These are phyloP conservation scores for Xylaria palmicola DNA, from an alignment of 495 filamentous ascomycete species.

Conservation along the genomic window DNA sequence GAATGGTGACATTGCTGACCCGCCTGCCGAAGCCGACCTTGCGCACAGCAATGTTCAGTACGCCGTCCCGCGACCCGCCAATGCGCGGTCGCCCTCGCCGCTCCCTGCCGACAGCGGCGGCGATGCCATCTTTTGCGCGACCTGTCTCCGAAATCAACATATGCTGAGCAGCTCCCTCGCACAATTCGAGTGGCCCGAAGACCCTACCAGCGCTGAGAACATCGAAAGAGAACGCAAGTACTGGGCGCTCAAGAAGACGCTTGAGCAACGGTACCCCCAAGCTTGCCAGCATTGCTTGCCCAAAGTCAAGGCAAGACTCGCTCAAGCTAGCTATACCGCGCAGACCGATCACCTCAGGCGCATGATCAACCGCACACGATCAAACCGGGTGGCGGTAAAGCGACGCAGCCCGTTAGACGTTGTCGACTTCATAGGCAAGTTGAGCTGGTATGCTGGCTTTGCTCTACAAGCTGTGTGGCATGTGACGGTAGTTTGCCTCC, in stretches of 20 bases:
- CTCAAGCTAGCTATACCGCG: slow-evolving; percentile 69
- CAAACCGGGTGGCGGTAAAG: slow-evolving; percentile 40
- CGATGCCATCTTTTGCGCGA: slow-evolving; percentile 67
- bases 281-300: slow-evolving; percentile 76
- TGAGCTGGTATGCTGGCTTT: slow-evolving; percentile 55
- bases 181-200: slow-evolving; percentile 65
- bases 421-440: slow-evolving; percentile 44
- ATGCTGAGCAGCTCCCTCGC: slow-evolving; percentile 66
- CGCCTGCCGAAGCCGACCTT: slow-evolving; percentile 57
- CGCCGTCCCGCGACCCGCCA: slow-evolving; percentile 37
- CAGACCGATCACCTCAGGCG: slow-evolving; percentile 74
- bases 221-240: slow-evolving; percentile 53
- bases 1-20: slow-evolving; percentile 85
- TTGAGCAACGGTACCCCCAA: slow-evolving; percentile 80
- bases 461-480: slow-evolving; percentile 54
- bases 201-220: slow-evolving; percentile 62
- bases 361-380: slow-evolving; percentile 65
- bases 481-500: slow-evolving; percentile 30
- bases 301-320: slow-evolving; percentile 61
- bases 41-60: slow-evolving; percentile 36
- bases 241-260: slow-evolving; percentile 57
- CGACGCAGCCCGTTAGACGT: slow-evolving; percentile 51
- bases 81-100: slow-evolving; percentile 31
- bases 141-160: slow-evolving; percentile 80
- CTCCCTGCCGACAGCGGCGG: slow-evolving; percentile 3